A percentile compares a stretch with the other conserved stretches of the same genome.
Evolutionary conservation across 371 early-diverging fungal genomes (phyloP).

Genomic region (Zychaea mexicana): DNA sequence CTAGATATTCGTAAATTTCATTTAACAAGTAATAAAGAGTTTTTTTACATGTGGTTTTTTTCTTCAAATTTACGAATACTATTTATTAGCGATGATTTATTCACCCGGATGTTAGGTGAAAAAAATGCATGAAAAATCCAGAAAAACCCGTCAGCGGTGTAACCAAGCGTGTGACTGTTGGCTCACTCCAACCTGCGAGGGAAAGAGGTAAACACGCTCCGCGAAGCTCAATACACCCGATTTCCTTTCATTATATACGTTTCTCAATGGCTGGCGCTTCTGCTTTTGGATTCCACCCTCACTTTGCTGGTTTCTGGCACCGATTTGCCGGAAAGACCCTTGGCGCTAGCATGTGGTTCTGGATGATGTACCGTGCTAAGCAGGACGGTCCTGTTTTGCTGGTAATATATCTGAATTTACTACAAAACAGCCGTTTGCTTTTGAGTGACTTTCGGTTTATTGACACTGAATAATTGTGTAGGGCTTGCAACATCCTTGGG

Average conservation of each 20-base stretch:
- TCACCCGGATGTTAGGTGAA: too few relatives aligned
- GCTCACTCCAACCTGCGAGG: too few relatives aligned
- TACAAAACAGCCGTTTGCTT: too few relatives aligned
- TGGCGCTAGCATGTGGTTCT: slow-evolving; percentile 85
- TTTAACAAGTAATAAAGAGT: too few relatives aligned
- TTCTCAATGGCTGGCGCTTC: slow-evolving; percentile 42
- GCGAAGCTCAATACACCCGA: neutral
- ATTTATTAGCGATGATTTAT: too few relatives aligned
- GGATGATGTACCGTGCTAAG: slow-evolving; percentile 87
- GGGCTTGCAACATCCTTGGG: slow-evolving; percentile 79
- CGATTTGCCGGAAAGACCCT: slow-evolving; percentile 55
- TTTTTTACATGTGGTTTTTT: too few relatives aligned
- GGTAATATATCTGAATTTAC: slow-evolving; percentile 55
- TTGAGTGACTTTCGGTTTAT: too few relatives aligned
- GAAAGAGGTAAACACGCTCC: neutral
- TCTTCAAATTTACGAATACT: too few relatives aligned
- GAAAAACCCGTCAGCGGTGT: too few relatives aligned
- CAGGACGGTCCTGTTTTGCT: slow-evolving; percentile 78
- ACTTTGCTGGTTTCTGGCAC: slow-evolving; percentile 49
- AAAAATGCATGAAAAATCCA: too few relatives aligned
- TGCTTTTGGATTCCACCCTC: slow-evolving; percentile 54
- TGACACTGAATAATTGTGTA: slow-evolving; percentile 7
- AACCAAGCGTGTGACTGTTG: too few relatives aligned
- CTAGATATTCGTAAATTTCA: too few relatives aligned
- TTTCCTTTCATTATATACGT: neutral